A percentile compares a stretch with the other conserved stretches of the same genome.
These are phyloP conservation scores for Fistulifera solaris DNA, from an alignment of 108 stramenopile species.

Conservation along the genomic window DNA sequence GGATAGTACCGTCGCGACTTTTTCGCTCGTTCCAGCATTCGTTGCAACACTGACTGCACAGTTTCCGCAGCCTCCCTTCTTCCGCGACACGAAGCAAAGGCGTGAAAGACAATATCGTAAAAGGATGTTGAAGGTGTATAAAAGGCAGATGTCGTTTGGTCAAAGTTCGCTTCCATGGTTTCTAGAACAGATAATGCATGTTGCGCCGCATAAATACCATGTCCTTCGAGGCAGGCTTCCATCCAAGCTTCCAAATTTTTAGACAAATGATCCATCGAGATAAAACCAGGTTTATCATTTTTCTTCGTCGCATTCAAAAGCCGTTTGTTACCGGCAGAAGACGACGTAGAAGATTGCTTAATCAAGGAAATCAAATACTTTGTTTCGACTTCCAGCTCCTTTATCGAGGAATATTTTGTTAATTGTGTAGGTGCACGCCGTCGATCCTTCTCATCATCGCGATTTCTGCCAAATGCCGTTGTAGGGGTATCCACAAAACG, in stretches of 20 bases:
- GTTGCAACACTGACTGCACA: constrained; percentile 4
- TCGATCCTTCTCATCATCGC: too few relatives aligned
- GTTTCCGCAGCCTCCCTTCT: constrained; percentile 10
- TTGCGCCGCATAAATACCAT: background rate
- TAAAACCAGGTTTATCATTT: too few relatives aligned
- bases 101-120: constrained; percentile 17
- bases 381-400: too few relatives aligned
- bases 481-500: too few relatives aligned
- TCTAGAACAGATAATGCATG: background rate
- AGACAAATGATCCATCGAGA: background rate
- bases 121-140: constrained; percentile 3
- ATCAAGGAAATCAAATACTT: too few relatives aligned
- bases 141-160: background rate
- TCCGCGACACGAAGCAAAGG: constrained; percentile 11
- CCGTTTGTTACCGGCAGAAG: too few relatives aligned
- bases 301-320: too few relatives aligned
- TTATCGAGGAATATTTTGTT: too few relatives aligned
- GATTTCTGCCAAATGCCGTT: too few relatives aligned
- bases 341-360: too few relatives aligned
- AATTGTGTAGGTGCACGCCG: too few relatives aligned
- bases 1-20: background rate
- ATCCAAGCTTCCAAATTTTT: background rate
- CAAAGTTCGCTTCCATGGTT: background rate
- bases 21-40: constrained; percentile 2
- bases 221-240: background rate